These are phyloP conservation scores for Starmerella apicola DNA, from an alignment of 805 yeast species.

Conservation along the genomic window DNA sequence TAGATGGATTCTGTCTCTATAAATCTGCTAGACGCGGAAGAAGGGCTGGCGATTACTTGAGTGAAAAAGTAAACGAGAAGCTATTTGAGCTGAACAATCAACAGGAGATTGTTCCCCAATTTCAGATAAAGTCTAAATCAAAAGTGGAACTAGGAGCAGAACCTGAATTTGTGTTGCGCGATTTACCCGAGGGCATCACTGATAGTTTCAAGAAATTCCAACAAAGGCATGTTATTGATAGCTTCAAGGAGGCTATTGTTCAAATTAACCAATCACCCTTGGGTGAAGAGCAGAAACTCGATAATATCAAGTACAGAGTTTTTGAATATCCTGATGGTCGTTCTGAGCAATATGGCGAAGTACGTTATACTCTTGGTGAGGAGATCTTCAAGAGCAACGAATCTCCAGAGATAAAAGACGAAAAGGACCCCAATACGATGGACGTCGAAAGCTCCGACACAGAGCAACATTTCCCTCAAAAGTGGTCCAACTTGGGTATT, in stretches of 20 bases:
- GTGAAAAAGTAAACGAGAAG: slow-evolving; percentile 35
- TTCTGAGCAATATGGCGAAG: slow-evolving; percentile 44
- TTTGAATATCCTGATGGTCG: slow-evolving; percentile 64
- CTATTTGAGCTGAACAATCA: slow-evolving; percentile 30
- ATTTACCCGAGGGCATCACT: slow-evolving; percentile 28
- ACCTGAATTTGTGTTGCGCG: slow-evolving; percentile 26
- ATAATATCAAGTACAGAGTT: slow-evolving; percentile 29
- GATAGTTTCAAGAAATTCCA: slow-evolving; percentile 46
- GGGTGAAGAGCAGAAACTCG: slow-evolving; percentile 22
- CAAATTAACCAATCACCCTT: slow-evolving; percentile 30
- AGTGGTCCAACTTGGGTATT: slow-evolving; percentile 30
- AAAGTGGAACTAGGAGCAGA: slow-evolving; percentile 25
- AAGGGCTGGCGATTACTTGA: slow-evolving; percentile 59
- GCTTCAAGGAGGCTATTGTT: slow-evolving; percentile 49
- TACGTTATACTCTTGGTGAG: slow-evolving; percentile 56
- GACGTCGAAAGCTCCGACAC: slow-evolving; percentile 1
- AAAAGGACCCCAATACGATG: slow-evolving; percentile 4
- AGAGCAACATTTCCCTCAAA: slow-evolving; percentile 2
- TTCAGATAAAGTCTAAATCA: slow-evolving; percentile 38
- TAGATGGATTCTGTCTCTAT: slow-evolving; percentile 22
- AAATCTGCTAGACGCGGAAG: slow-evolving; percentile 53
- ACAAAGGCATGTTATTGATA: slow-evolving; percentile 44
- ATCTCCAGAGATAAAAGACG: background rate
- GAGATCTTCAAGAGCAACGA: slow-evolving; percentile 40
- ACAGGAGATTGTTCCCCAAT: slow-evolving; percentile 33